Conservation (phyloP, 106 monocot genomes). For the Allium sativum region DNA sequence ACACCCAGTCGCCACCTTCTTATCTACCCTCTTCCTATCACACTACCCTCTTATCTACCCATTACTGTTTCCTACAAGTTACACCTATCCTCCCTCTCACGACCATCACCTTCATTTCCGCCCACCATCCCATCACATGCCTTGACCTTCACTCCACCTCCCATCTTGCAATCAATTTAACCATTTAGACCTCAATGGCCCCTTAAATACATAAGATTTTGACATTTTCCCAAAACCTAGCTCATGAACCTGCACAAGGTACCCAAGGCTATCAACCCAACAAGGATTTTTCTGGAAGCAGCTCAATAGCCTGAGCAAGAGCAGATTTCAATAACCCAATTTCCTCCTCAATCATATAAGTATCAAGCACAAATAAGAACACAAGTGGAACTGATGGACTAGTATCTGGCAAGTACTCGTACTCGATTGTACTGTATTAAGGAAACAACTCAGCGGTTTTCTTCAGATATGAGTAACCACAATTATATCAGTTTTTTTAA, state of each 20-base stretch:
- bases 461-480: constrained; percentile 65
- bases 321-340: constrained; percentile 69
- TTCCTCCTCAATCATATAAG: constrained; percentile 92
- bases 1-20: no score
- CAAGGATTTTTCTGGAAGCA: constrained; percentile 81
- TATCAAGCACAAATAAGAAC: constrained; percentile 85
- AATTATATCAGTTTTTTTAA: no score
- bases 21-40: no score
- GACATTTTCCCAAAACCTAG: constrained; percentile 81
- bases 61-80: no score
- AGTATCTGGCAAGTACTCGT: constrained; percentile 29
- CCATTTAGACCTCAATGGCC: constrained; percentile 70
- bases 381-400: constrained; percentile 49
- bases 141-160: constrained; percentile 70
- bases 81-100: no score
- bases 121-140: constrained; percentile 75
- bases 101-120: no score
- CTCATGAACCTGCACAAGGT: constrained; percentile 93
- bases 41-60: no score
- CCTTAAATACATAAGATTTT: constrained; percentile 83
- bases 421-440: constrained; percentile 80
- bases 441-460: constrained; percentile 80
- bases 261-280: constrained; percentile 90
- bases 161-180: constrained; percentile 49
- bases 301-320: constrained; percentile 71